Base-by-base conservation (phyloP, 495 filamentous ascomycete species). In the Achaetomiella virescens region DNA sequence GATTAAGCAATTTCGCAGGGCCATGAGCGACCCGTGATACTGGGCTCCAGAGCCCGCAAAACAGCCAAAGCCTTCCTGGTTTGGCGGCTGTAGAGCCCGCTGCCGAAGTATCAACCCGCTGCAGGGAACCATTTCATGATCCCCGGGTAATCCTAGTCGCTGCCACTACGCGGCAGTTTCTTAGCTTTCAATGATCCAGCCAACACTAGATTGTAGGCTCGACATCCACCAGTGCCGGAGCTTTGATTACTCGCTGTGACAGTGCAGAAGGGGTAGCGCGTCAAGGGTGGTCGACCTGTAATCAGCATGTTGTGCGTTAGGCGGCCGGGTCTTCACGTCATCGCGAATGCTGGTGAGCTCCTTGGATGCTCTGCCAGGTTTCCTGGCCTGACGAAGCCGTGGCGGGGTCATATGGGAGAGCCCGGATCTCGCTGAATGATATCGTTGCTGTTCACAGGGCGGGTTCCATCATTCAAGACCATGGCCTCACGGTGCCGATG, bases 381-480 rank as follows among this genome's bases (percentile, higher is more conserved):
- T 8, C 2, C 36, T 52, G 8, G n/a, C 11, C 2, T 6, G n/a
- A 21, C 8, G 21, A 55, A 48, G 10, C 31, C 42, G 17, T 4
- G 21, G 14, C 6, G 22, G 36, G 52, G 33, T 56, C 55, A 57
- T 40, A 37, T 31, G 3, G 59, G 58, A 17, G 60, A 69, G 20
- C 67, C 66, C 21, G 65, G 64, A 14, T 72, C 67, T 36, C 72
- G 62, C 54, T 81, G 77, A 33, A 81, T 79, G 15, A 86, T 84
- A 59, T 84, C 82, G 38, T 74, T 71, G 40, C 80, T 74, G 14
- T 71, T 77, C n/a, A 85, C 58, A 1, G 78, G 77, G 24, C 74
- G 71, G 31, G 71, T 78, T 2, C 83, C 82, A 48, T 84, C 83
- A 58, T 83, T 82, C 49, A 86, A 52, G 11, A 86, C 83, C 75